Percentiles rank a stretch among this genome's conserved stretches.
Conservation (phyloP, 805 yeast species). For the Starmerella lactis-condensi region DNA sequence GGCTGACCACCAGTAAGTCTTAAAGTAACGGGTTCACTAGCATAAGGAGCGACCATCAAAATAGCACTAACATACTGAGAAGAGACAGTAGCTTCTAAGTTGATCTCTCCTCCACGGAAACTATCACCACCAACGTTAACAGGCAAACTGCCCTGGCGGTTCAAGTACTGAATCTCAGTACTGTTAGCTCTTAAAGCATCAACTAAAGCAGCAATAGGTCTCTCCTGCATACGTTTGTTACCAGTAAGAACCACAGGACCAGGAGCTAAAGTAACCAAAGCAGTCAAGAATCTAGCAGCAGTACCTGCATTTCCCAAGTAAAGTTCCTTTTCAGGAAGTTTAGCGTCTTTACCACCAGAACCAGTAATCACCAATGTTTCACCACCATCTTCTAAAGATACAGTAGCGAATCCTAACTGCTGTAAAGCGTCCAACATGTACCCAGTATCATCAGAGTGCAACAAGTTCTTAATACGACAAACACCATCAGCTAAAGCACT, state of each 20-base stretch:
- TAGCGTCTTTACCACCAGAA: conserved; percentile 41
- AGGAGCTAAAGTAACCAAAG: conserved; percentile 44
- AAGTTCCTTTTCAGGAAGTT: conserved; percentile 45
- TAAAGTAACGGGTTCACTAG: conserved; percentile 69
- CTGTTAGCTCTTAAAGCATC: conserved; percentile 78
- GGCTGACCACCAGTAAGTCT: conserved; percentile 91
- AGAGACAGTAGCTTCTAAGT: conserved; percentile 86
- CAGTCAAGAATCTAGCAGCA: conserved; percentile 82
- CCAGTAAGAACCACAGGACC: conserved; percentile 61
- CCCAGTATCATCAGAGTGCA: conserved; percentile 92
- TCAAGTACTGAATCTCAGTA: conserved; percentile 49
- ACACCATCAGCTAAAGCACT: conserved; percentile 84
- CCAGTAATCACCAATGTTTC: conserved; percentile 71
- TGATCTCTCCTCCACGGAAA: conserved; percentile 77
- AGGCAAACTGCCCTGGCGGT: conserved; percentile 70
- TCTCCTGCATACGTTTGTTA: conserved; percentile 88
- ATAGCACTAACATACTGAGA: conserved; percentile 94
- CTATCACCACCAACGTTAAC: conserved; percentile 35
- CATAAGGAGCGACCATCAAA: conserved; percentile 95
- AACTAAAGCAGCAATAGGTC: conserved; percentile 92
- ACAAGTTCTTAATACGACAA: conserved; percentile 62
- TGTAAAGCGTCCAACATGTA: conserved; percentile 82
- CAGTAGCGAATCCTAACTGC: conserved; percentile 60
- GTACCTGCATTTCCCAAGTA: conserved; percentile 97
- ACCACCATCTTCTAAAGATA: conserved; percentile 72